Base-by-base conservation (phyloP, 177 flowering plant genomes). In the Vitis hybrid region DNA sequence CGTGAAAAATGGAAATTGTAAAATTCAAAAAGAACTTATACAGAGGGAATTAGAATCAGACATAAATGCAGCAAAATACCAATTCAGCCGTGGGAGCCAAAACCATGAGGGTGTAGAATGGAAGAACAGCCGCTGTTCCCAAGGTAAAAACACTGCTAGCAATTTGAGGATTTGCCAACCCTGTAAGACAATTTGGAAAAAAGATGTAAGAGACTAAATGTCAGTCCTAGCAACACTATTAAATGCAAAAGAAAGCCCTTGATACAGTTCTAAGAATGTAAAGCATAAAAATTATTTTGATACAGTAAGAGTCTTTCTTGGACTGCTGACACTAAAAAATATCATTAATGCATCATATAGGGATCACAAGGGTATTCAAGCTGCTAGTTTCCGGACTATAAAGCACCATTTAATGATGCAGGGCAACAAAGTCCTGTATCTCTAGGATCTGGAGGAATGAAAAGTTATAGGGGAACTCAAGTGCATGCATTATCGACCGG, bases 81-180 rank as follows among this genome's bases (percentile, higher is more conserved):
- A 92, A 71, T 64, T 87, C 82, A 46, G 97, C 80, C 79, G 81
- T 89, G 54, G 98, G 98, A 73, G 97, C 98, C 21, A 89, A 61
- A 73, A 94, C 94, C 97, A 94, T 94, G 68, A 91, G 87, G 18
- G 91, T 83, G 71, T 94, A 94, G 76, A 94, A 92, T 63, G 99
- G 99, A 55, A 94, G 95, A 78, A 94, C 97, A 65, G 97, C 95
- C 68, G 74, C 91, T 64, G 97, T 94, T 67, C 97, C 97, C 54
- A 86, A 55, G 21, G 92, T 88, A 70, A 94, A 92, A 64, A 65
- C 92, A 79, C 66, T 79, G 72, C 84, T 87, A 51, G 97, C 97
- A 73, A 94, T 81, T 78, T 92, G 91, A 63, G 92, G 72, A 73
- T 64, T 79, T 65, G 86, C 20, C 62, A 86, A 61, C 95, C 92